Evolutionary conservation across 345 rosid genomes (phyloP).

Genomic region (Durio zibethinus): DNA sequence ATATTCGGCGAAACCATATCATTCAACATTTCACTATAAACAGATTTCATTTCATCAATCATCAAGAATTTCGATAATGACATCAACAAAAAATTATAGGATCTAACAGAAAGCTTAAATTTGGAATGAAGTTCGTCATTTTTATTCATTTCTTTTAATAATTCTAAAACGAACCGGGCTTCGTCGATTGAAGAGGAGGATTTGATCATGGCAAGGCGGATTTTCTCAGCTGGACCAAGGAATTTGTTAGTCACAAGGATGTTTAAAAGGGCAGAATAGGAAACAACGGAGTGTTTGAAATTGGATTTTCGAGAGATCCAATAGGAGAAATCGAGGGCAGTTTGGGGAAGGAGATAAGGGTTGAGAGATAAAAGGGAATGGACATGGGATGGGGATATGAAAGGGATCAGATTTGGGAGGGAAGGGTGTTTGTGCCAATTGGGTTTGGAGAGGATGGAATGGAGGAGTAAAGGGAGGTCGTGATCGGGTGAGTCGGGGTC

Average conservation of each 20-base stretch:
- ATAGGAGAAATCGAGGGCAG: constrained; percentile 44
- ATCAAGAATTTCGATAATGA: constrained; percentile 39
- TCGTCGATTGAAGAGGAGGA: constrained; percentile 35
- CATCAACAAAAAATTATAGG: constrained; percentile 52
- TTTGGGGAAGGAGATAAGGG: constrained; percentile 30
- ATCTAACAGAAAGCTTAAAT: constrained; percentile 44
- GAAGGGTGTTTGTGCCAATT: constrained; percentile 47
- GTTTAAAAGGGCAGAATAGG: constrained; percentile 40
- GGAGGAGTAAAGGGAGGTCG: constrained; percentile 25
- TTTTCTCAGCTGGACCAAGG: constrained; percentile 34
- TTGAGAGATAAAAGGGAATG: constrained; percentile 28
- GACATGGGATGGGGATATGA: constrained; percentile 35
- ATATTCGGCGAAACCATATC: constrained; percentile 44
- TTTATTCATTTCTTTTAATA: constrained; percentile 29
- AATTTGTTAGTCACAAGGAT: constrained; percentile 32
- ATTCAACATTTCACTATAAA: constrained; percentile 41
- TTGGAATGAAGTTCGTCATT: constrained; percentile 14
- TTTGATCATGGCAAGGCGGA: constrained; percentile 44
- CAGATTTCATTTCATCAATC: constrained; percentile 53
- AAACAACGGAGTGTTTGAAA: constrained; percentile 39
- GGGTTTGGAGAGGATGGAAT: constrained; percentile 38
- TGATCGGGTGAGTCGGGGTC: constrained; percentile 22
- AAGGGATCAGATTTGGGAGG: constrained; percentile 27
- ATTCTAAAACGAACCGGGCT: constrained; percentile 25
- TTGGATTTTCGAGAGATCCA: constrained; percentile 38